Percentiles rank a stretch among this genome's conserved stretches.
phyloP scores from a whole-genome alignment of 495 filamentous ascomycete species.

The Polyplosphaeria fusca region DNA sequence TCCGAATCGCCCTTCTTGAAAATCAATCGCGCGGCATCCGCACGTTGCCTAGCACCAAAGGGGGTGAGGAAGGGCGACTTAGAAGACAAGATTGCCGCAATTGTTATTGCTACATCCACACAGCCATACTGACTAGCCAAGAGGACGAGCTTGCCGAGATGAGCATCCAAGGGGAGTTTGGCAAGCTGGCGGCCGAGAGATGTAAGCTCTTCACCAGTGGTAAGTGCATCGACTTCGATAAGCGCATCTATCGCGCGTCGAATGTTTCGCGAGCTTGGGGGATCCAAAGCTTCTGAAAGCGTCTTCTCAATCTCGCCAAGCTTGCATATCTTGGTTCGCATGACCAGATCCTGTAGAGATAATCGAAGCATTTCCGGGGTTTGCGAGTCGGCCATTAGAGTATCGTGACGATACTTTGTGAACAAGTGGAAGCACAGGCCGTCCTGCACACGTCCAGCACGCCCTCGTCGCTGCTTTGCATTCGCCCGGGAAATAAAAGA shows the following conservation, averaged over 20 bases:
- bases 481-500: constrained; percentile 92
- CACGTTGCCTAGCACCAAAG: constrained; percentile 75
- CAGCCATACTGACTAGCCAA: constrained; percentile 81
- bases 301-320: constrained; percentile 88
- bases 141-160: constrained; percentile 88
- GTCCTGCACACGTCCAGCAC: constrained; percentile 93
- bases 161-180: constrained; percentile 85
- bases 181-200: constrained; percentile 81
- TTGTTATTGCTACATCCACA: constrained; percentile 82
- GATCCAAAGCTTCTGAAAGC: constrained; percentile 82
- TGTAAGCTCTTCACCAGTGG: constrained; percentile 74
- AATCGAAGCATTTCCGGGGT: constrained; percentile 93
- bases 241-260: constrained; percentile 86
- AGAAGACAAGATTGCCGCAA: constrained; percentile 87
- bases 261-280: constrained; percentile 86
- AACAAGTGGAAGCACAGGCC: constrained; percentile 95
- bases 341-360: constrained; percentile 86
- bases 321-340: constrained; percentile 96
- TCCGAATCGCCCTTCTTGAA: constrained; percentile 90
- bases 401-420: constrained; percentile 80
- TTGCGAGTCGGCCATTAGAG: constrained; percentile 80
- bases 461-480: constrained; percentile 86
- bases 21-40: constrained; percentile 67
- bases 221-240: constrained; percentile 89
- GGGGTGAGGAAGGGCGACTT: constrained; percentile 90